A percentile compares a stretch with the other conserved stretches of the same genome.
Evolutionary conservation across 805 yeast species (phyloP).

Genomic region (Brettanomyces nanus): DNA sequence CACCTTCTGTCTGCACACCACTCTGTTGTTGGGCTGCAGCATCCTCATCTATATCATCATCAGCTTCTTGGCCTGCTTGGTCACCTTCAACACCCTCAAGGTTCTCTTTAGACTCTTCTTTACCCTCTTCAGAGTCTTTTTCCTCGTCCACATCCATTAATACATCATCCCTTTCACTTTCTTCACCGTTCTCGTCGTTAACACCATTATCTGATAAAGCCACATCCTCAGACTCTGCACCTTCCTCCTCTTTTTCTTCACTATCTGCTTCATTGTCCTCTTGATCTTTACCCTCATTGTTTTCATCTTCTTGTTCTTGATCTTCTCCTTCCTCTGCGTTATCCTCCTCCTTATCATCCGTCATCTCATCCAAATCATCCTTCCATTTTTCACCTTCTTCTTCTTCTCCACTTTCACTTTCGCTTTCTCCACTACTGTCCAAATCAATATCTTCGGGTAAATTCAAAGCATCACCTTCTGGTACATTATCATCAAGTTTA

Average conservation of each 20-base stretch:
- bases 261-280: constrained; percentile 22
- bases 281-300: constrained; percentile 14
- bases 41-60: constrained; percentile 26
- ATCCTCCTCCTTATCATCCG: constrained; percentile 10
- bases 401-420: constrained; percentile 3
- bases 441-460: constrained; percentile 88
- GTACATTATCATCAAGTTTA: constrained; percentile 63
- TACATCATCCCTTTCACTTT: constrained; percentile 13
- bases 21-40: constrained; percentile 27
- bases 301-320: constrained; percentile 19
- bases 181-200: constrained; percentile 20
- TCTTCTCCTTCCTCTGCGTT: constrained; percentile 21
- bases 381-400: constrained; percentile 11
- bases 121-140: constrained; percentile 25
- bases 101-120: constrained; percentile 22
- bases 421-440: constrained; percentile 61
- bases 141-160: constrained; percentile 18
- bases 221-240: constrained; percentile 19
- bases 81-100: constrained; percentile 20
- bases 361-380: constrained; percentile 2
- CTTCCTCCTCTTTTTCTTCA: constrained; percentile 21
- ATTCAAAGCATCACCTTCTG: constrained; percentile 80
- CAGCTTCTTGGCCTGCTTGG: constrained; percentile 22
- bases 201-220: constrained; percentile 21
- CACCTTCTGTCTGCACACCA: constrained; percentile 29